Base-by-base conservation (phyloP, 2,329 filamentous ascomycete genomes). In the Nemania sp. region DNA sequence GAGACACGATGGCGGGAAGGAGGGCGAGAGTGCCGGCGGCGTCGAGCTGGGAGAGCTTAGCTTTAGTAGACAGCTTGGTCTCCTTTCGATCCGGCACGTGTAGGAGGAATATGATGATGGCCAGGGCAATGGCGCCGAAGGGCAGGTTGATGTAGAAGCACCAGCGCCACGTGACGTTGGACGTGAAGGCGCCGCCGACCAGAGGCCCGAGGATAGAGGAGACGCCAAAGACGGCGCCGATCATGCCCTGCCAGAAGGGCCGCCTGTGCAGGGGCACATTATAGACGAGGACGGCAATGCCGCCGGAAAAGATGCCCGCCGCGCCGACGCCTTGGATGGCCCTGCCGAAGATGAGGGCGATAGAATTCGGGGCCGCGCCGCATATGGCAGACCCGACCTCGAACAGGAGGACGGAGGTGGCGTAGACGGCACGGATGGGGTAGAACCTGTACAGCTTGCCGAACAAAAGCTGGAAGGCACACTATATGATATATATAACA, bases 71-170 rank as follows among this genome's bases (percentile, higher is more conserved):
- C 15, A 66, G 50, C 18, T 55, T 64, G 2, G 57, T 66, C 47
- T 66, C 63, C 15, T 56, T 34, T 12, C 63, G 49, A 18, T 63
- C 62, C 2, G 73, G 72, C 1, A 73, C 59, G 3, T 68, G 40
- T 11, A 76, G 63, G n/a, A 73, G 52, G 15, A 74, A 64, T n/a
- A 64, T 49, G 55, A 75, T 68, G 49, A 73, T 51, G 13, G 66
- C 55, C 35, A 74, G 58, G 5, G 69, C 70, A 13, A 72, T 68
- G 29, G 58, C 74, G 11, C 75, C 76, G 18, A 78, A 69, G 15
- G 75, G 74, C 20, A 77, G 67, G 65, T 78, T 78, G 67, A 78
- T 65, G 39, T 76, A 77, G 60, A 78, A 77, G 42, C 74, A 76
- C 71, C 75, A 77, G 15, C 75, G 67, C 75, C 75, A 77, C 3